These are phyloP conservation scores for Aspergillus nanangensis DNA, from an alignment of 495 filamentous ascomycete species.

Conservation along the genomic window DNA sequence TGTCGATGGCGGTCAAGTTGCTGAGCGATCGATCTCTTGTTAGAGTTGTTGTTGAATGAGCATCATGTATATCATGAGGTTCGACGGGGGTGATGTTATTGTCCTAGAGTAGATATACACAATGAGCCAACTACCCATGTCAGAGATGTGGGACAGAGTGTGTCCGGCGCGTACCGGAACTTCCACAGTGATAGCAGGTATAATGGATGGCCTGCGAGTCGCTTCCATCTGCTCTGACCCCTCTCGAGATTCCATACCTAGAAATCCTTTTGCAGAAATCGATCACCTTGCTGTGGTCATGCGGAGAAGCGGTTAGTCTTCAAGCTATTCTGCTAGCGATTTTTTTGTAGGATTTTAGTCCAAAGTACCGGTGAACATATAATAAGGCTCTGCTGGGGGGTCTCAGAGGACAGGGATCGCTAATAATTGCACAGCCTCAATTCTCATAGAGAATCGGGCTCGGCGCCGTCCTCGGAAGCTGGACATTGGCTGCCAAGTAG, in stretches of 20 bases:
- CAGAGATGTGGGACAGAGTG: background rate
- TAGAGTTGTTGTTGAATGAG: too few relatives aligned
- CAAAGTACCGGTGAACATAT: too few relatives aligned
- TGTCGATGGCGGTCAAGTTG: conserved; percentile 10
- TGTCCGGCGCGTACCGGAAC: conserved; percentile 6
- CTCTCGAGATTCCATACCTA: background rate
- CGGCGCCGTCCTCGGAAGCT: background rate
- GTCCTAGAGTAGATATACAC: too few relatives aligned
- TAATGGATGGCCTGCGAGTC: background rate
- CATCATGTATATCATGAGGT: too few relatives aligned
- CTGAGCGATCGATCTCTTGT: conserved; percentile 6
- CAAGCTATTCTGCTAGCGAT: too few relatives aligned
- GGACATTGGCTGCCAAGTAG: background rate
- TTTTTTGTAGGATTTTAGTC: too few relatives aligned
- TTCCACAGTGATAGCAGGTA: conserved; percentile 14
- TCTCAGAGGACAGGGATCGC: too few relatives aligned
- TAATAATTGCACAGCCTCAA: conserved; percentile 3
- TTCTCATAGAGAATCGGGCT: background rate
- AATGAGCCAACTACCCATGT: too few relatives aligned
- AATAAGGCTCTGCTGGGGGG: too few relatives aligned
- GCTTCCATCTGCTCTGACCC: background rate
- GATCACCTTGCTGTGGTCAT: too few relatives aligned
- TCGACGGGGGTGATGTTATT: background rate
- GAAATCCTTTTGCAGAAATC: too few relatives aligned
- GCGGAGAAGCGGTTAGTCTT: too few relatives aligned